These are phyloP conservation scores for Cystobasidium sp. DNA, from an alignment of 1,284 basidiomycete genomes.

Conservation along the genomic window DNA sequence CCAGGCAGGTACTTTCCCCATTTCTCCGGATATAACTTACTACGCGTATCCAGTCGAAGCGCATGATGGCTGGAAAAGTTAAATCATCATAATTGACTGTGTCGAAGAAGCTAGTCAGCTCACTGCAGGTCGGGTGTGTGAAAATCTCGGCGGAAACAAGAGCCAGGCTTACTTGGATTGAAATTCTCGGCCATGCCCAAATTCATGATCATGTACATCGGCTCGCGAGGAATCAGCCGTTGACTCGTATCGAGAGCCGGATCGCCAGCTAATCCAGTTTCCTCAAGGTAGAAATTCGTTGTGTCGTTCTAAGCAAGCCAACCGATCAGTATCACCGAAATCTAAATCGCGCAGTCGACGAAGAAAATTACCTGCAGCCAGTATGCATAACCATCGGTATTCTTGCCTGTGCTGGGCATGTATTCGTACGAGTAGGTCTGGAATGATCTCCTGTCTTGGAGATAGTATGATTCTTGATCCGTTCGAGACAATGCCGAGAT, in stretches of 20 bases:
- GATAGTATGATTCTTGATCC: conserved; percentile 23
- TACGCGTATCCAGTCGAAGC: conserved; percentile 76
- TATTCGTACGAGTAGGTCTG: conserved; percentile 36
- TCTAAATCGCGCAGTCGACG: not conserved
- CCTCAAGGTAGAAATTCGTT: conserved; percentile 71
- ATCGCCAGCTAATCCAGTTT: conserved; percentile 73
- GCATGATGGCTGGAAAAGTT: conserved; percentile 61
- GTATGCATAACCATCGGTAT: conserved; percentile 35
- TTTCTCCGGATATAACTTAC: too few relatives aligned
- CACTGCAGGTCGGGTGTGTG: too few relatives aligned
- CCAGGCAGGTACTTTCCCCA: too few relatives aligned
- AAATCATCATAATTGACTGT: conserved; percentile 38
- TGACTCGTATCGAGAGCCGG: conserved; percentile 68
- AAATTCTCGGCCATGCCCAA: conserved; percentile 41
- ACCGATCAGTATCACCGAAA: not conserved
- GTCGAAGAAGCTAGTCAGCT: conserved; percentile 26
- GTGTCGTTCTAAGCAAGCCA: conserved; percentile 14
- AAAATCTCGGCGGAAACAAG: too few relatives aligned
- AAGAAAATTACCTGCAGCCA: conserved; percentile 22
- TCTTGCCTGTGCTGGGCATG: conserved; percentile 18
- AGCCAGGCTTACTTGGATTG: conserved; percentile 27
- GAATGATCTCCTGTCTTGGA: conserved; percentile 17
- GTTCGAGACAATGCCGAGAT: conserved; percentile 29
- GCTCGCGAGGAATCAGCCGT: conserved; percentile 63
- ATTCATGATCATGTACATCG: conserved; percentile 60